Evolutionary conservation across 805 yeast genomes (phyloP).

Genomic region (Myxozyma mucilagina): DNA sequence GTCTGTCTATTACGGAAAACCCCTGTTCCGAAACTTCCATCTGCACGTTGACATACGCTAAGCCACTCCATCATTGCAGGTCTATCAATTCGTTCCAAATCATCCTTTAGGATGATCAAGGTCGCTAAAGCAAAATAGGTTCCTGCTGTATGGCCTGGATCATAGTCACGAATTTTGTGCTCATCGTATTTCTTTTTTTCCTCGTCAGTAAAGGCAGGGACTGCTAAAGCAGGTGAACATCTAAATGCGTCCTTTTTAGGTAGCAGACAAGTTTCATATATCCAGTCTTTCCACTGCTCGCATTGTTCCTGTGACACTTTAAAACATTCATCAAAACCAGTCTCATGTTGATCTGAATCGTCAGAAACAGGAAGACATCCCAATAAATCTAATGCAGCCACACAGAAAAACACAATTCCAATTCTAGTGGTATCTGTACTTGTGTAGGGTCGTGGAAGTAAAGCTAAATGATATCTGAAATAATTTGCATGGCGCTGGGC

Average conservation of each 20-base stretch:
- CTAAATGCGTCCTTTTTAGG: constrained; percentile 53
- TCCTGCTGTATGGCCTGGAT: constrained; percentile 66
- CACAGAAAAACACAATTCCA: constrained; percentile 68
- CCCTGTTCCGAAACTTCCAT: constrained; percentile 58
- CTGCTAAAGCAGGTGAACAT: constrained; percentile 48
- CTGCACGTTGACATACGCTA: constrained; percentile 56
- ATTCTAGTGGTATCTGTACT: constrained; percentile 68
- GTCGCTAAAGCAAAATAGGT: constrained; percentile 73
- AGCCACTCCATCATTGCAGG: constrained; percentile 56
- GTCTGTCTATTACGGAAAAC: constrained; percentile 31
- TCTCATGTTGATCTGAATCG: background rate
- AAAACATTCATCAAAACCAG: constrained; percentile 25
- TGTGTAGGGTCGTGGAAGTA: constrained; percentile 59
- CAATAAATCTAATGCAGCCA: constrained; percentile 59
- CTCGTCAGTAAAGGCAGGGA: constrained; percentile 16
- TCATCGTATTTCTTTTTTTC: constrained; percentile 13
- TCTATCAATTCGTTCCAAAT: constrained; percentile 43
- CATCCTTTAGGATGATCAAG: constrained; percentile 48
- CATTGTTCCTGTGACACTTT: constrained; percentile 39
- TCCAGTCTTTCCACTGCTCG: constrained; percentile 43
- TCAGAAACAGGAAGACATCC: constrained; percentile 31
- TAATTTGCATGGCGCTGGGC: constrained; percentile 37
- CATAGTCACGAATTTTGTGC: constrained; percentile 43
- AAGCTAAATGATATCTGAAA: constrained; percentile 52
- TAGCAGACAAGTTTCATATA: constrained; percentile 42